Conservation (phyloP, 495 filamentous ascomycete species). For the Neurospora cerealis region DNA sequence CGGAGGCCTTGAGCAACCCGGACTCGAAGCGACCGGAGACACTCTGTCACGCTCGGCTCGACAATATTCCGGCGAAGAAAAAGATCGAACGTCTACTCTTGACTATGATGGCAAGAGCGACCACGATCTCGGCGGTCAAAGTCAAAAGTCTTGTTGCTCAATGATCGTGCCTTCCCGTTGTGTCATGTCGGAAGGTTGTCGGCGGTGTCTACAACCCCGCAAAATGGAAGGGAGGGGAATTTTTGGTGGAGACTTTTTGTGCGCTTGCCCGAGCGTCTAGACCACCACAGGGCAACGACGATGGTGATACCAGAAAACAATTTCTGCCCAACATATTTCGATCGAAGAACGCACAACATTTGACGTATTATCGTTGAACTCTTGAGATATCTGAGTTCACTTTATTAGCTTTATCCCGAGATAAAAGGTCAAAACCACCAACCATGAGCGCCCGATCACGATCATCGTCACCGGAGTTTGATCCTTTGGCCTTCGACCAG, state of each 20-base stretch:
- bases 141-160: not conserved
- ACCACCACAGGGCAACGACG: not conserved
- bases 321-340: not conserved
- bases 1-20: not conserved
- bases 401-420: not conserved
- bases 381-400: not conserved
- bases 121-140: not conserved
- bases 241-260: not conserved
- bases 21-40: not conserved
- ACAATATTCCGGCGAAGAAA: not conserved
- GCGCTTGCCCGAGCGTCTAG: not conserved
- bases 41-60: not conserved
- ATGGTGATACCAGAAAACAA: not conserved
- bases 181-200: not conserved
- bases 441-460: constrained; percentile 2
- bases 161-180: not conserved
- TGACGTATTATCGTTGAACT: not conserved
- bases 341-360: not conserved
- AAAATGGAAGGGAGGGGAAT: not conserved
- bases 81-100: not conserved
- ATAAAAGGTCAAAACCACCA: not conserved
- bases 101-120: not conserved
- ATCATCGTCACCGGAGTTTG: constrained; percentile 31
- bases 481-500: constrained; percentile 49
- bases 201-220: not conserved